Base-by-base conservation (phyloP, 345 rosid genomes). In the Chamaenerion angustifolium region DNA sequence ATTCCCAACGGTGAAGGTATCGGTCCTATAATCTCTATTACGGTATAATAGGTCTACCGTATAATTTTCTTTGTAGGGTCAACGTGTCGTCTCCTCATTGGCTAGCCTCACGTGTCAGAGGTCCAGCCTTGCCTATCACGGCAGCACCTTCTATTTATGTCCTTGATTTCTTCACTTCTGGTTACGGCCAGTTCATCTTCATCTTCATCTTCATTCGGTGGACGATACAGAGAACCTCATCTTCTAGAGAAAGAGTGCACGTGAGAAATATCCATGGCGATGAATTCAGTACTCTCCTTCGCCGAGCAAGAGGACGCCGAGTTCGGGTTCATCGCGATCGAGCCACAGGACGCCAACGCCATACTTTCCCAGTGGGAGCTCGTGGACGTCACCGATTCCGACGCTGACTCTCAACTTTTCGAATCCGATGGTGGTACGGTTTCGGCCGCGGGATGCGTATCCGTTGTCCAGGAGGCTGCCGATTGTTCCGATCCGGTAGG, bases 331-430 rank as follows among this genome's bases (percentile, higher is more conserved):
- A 18, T 53, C 52, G 47, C 23, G 31, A 46, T 53, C 16, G 58
- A 59, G 6, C 19, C 47, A 5, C 45, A 18, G 6, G 48, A 6
- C 16, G 45, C 15, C 14, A 51, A 46, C 53, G 5, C 44, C 48
- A 11, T 44, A 3, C 17, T 54, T 52, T 42, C 64, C 11, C 58
- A 46, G 42, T 74, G 79, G 79, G 76, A 74, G 63, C 53, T 74
- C 44, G 64, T 74, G 57, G 58, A 74, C 17, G 31, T 49, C 18
- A 67, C 64, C 10, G 79, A 74, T 3, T 68, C 66, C 55, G 73
- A 46, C 12, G 64, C 49, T 51, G 70, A 60, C 67, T 48, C 50
- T 48, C 8, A 60, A 49, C 57, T 6, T 54, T 15, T 37, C 50
- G 60, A 19, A 13, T 17, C 54, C 53, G 45, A 46, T 35, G 15